These are phyloP conservation scores for Boletus edulis DNA, from an alignment of 768 basidiomycete species.

Conservation along the genomic window DNA sequence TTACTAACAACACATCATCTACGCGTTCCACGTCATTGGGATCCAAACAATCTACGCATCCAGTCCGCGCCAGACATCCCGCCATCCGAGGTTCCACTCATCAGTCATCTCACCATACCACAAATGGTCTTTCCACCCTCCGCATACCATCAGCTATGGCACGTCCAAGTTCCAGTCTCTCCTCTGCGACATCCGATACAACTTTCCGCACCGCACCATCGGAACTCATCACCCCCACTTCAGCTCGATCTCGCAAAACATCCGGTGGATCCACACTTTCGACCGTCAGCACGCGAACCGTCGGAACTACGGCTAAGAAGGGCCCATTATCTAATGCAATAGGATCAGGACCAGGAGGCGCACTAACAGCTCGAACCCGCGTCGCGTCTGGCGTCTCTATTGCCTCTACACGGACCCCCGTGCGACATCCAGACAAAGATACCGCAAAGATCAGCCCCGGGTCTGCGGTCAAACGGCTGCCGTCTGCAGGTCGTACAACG, in stretches of 20 bases:
- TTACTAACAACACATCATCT: constrained; percentile 25
- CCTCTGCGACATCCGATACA: constrained; percentile 30
- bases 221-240: constrained; percentile 29
- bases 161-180: constrained; percentile 29
- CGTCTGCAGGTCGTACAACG: constrained; percentile 23
- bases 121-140: constrained; percentile 26
- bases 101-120: constrained; percentile 14
- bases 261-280: constrained; percentile 31
- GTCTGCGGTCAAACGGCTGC: constrained; percentile 17
- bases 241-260: constrained; percentile 28
- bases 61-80: constrained; percentile 17
- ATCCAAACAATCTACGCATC: constrained; percentile 17
- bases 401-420: constrained; percentile 22
- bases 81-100: constrained; percentile 25
- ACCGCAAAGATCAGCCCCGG: constrained; percentile 21
- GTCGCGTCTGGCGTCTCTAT: constrained; percentile 29
- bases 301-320: constrained; percentile 26
- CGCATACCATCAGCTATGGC: constrained; percentile 28
- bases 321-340: neutral
- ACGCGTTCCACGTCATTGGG: constrained; percentile 19
- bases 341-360: constrained; percentile 10
- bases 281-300: constrained; percentile 29
- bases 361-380: constrained; percentile 10
- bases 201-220: constrained; percentile 33
- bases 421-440: constrained; percentile 26